These are phyloP conservation scores for Dentipellis sp. DNA, from an alignment of 768 basidiomycete genomes.

Conservation along the genomic window DNA sequence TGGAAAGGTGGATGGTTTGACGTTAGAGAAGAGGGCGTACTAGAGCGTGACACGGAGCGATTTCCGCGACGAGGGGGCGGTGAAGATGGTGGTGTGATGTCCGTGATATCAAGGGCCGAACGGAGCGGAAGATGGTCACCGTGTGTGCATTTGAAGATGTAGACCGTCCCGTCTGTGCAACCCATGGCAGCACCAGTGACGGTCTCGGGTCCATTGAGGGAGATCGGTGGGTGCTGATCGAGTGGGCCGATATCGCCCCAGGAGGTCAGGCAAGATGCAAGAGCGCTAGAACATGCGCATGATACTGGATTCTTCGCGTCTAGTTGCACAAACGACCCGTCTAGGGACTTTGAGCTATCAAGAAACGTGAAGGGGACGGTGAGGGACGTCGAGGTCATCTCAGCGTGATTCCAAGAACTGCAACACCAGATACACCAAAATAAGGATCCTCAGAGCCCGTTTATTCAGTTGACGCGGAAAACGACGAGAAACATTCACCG, in stretches of 20 bases:
- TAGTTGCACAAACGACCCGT: background rate
- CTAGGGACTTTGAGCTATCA: background rate
- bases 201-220: background rate
- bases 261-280: background rate
- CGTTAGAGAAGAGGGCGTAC: constrained; percentile 1
- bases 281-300: background rate
- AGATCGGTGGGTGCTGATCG: background rate
- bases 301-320: background rate
- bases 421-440: too few relatives aligned
- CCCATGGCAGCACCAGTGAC: constrained; percentile 23
- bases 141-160: constrained; percentile 18
- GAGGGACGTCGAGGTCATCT: background rate
- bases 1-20: constrained; percentile 35
- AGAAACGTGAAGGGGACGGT: background rate
- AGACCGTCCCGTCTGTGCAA: constrained; percentile 28
- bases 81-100: constrained; percentile 4
- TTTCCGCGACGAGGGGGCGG: constrained; percentile 1
- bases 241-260: background rate
- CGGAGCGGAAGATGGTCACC: background rate
- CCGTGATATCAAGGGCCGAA: constrained; percentile 2
- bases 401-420: background rate
- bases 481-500: too few relatives aligned
- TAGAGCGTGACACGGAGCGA: constrained; percentile 10
- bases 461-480: too few relatives aligned
- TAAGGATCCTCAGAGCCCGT: too few relatives aligned